Conservation (phyloP, 2,329 filamentous ascomycete species). For the Orbilia blumenaviensis region DNA sequence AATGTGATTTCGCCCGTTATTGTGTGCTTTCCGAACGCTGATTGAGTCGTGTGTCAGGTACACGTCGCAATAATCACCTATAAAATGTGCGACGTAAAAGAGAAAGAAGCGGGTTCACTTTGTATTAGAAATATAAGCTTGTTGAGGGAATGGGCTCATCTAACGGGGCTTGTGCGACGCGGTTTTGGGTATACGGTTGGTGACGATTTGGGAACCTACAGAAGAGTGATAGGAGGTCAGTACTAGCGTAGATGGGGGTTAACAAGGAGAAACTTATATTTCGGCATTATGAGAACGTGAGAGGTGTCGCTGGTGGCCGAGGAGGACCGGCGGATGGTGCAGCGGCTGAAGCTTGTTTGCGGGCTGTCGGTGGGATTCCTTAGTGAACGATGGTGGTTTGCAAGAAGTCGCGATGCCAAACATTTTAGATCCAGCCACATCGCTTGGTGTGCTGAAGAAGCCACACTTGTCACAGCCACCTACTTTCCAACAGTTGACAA, state of each 20-base stretch:
- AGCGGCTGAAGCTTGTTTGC: not conserved
- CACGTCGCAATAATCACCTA: slow-evolving; percentile 98
- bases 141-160: slow-evolving; percentile 57
- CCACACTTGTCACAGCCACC: not conserved
- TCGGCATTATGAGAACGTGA: slow-evolving; percentile 73
- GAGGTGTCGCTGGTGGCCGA: not conserved
- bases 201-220: slow-evolving; percentile 65
- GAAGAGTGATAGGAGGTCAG: slow-evolving; percentile 70
- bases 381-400: not conserved
- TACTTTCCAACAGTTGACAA: no score
- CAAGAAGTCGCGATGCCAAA: slow-evolving; percentile 6
- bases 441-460: not conserved
- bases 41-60: slow-evolving; percentile 99
- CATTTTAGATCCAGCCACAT: not conserved
- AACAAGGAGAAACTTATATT: slow-evolving; percentile 72
- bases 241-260: slow-evolving; percentile 58
- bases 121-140: slow-evolving; percentile 43
- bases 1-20: slow-evolving; percentile 93
- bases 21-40: slow-evolving; percentile 99
- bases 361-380: not conserved
- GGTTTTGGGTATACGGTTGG: slow-evolving; percentile 11
- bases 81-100: slow-evolving; percentile 55
- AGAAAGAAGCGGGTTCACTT: slow-evolving; percentile 38
- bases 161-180: slow-evolving; percentile 35
- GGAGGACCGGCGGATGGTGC: not conserved